A percentile compares a stretch with the other conserved stretches of the same genome.
Evolutionary conservation across 2,329 filamentous ascomycete genomes (phyloP).

Genomic region (Zymoseptoria crescenta): DNA sequence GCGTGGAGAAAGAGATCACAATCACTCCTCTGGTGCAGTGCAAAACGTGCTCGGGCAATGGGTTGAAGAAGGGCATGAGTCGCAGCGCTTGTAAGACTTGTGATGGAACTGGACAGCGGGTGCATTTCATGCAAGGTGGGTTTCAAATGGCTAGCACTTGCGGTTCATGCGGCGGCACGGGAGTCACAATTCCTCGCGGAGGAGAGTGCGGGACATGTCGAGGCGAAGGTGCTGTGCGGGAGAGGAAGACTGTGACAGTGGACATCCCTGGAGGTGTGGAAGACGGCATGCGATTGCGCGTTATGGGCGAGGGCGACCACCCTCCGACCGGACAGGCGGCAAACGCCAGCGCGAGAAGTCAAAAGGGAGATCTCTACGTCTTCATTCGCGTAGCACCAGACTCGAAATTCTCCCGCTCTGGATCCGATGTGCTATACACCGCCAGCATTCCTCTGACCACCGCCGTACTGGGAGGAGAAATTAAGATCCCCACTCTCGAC

Average conservation of each 20-base stretch:
- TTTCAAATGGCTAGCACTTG: conserved; percentile 97
- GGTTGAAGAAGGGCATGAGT: conserved; percentile 73
- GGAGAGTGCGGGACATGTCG: conserved; percentile 72
- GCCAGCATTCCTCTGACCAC: conserved; percentile 88
- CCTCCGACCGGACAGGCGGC: conserved; percentile 65
- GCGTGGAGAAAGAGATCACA: conserved; percentile 76
- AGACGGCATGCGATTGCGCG: conserved; percentile 85
- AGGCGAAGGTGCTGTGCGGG: conserved; percentile 76
- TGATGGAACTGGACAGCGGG: conserved; percentile 74
- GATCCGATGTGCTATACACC: conserved; percentile 87
- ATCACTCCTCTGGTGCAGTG: conserved; percentile 78
- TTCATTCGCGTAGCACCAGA: conserved; percentile 84
- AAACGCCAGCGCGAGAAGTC: conserved; percentile 54
- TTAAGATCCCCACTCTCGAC: conserved; percentile 81
- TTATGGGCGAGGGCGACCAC: conserved; percentile 81
- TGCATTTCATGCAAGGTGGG: conserved; percentile 83
- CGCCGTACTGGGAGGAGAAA: conserved; percentile 82
- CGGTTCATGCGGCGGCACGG: conserved; percentile 68
- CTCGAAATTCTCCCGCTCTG: conserved; percentile 77
- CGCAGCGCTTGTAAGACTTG: conserved; percentile 69
- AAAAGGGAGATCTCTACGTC: conserved; percentile 83
- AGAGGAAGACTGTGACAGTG: conserved; percentile 73
- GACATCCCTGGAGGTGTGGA: conserved; percentile 95
- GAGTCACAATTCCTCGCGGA: conserved; percentile 66
- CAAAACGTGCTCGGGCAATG: conserved; percentile 72